These are phyloP conservation scores for Fusarium metavorans DNA, from an alignment of 2,329 filamentous ascomycete species.

Conservation along the genomic window DNA sequence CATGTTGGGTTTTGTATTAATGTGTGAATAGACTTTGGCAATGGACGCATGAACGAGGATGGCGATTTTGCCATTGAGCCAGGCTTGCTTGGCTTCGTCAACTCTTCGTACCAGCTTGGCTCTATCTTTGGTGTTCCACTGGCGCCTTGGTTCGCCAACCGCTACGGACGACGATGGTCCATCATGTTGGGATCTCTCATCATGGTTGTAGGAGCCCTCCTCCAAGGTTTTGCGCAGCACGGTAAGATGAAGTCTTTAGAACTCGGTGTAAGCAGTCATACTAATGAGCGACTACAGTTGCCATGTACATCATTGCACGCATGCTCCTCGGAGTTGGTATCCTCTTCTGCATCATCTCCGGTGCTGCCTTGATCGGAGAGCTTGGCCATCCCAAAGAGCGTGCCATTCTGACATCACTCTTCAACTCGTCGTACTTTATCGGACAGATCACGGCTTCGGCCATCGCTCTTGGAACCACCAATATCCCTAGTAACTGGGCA, in stretches of 20 bases:
- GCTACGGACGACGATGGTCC: constrained; percentile 59
- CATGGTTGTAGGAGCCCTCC: constrained; percentile 66
- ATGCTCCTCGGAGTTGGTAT: constrained; percentile 73
- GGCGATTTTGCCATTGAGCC: constrained; percentile 44
- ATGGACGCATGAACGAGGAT: constrained; percentile 28
- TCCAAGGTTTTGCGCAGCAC: constrained; percentile 65
- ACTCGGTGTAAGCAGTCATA: neutral
- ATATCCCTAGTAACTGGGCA: constrained; percentile 45
- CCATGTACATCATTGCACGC: constrained; percentile 71
- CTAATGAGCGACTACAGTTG: constrained; percentile 49
- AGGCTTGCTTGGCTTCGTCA: constrained; percentile 59
- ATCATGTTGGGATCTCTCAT: constrained; percentile 67
- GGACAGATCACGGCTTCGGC: constrained; percentile 63
- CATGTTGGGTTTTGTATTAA: constrained; percentile 1
- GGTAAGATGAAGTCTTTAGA: constrained; percentile 30
- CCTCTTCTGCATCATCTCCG: constrained; percentile 69
- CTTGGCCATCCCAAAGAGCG: constrained; percentile 72
- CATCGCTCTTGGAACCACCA: constrained; percentile 60
- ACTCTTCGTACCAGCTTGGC: constrained; percentile 67
- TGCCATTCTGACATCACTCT: constrained; percentile 56
- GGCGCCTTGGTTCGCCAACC: constrained; percentile 63
- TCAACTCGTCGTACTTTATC: constrained; percentile 64
- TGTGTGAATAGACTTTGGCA: constrained; percentile 19
- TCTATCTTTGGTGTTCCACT: constrained; percentile 66
- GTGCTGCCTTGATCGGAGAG: constrained; percentile 69